Evolutionary conservation across 2,329 filamentous ascomycete species (phyloP).

Genomic region (Cladophialophora exuberans): DNA sequence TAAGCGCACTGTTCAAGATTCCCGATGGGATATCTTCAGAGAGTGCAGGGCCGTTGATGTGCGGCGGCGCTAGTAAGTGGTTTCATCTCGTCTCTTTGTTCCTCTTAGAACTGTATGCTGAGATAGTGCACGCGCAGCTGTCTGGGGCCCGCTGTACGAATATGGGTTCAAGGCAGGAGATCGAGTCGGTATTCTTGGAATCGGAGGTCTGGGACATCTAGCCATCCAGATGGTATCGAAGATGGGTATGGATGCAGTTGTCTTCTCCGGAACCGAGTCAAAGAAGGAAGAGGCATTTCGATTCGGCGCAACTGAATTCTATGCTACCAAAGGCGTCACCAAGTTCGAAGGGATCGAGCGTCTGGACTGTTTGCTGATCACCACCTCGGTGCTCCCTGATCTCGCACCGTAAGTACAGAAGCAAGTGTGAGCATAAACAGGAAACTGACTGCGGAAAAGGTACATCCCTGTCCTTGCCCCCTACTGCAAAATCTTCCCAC

Average conservation of each 20-base stretch:
- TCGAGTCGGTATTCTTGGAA: slow-evolving; percentile 69
- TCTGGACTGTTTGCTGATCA: slow-evolving; percentile 40
- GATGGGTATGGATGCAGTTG: slow-evolving; percentile 68
- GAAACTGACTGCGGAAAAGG: slow-evolving; percentile 1
- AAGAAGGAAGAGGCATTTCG: slow-evolving; percentile 69
- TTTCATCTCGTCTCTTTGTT: neutral
- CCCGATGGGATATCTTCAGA: slow-evolving; percentile 22
- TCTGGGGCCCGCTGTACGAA: slow-evolving; percentile 28
- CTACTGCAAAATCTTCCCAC: slow-evolving; percentile 40
- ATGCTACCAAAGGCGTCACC: slow-evolving; percentile 56
- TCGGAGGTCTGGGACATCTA: slow-evolving; percentile 76
- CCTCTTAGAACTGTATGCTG: neutral
- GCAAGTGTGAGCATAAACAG: too few relatives aligned
- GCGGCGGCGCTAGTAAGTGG: slow-evolving; percentile 26
- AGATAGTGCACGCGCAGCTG: slow-evolving; percentile 10
- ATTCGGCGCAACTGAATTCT: slow-evolving; percentile 66
- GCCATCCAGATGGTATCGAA: slow-evolving; percentile 74
- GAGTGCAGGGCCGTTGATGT: slow-evolving; percentile 27
- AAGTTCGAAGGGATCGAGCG: slow-evolving; percentile 34
- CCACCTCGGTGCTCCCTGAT: slow-evolving; percentile 44
- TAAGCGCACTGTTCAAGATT: slow-evolving; percentile 27
- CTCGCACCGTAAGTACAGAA: slow-evolving; percentile 40
- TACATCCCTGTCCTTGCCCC: slow-evolving; percentile 39
- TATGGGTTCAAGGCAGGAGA: slow-evolving; percentile 20
- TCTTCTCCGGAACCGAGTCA: slow-evolving; percentile 63